A percentile compares a stretch with the other conserved stretches of the same genome.
Conservation (phyloP, 768 basidiomycete species). For the Peribolospora baueri region DNA sequence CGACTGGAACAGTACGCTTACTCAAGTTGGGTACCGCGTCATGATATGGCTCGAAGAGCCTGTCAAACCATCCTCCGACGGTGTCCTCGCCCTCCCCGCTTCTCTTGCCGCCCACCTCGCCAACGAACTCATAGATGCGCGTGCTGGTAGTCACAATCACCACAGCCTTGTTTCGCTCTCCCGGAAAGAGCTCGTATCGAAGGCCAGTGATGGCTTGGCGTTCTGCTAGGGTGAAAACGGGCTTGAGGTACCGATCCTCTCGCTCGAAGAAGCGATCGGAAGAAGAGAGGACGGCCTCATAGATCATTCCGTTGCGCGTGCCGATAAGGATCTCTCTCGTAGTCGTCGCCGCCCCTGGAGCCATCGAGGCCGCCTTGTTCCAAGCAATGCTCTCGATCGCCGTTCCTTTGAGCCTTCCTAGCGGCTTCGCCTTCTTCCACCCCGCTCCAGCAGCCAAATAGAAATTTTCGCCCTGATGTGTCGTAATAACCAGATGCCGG, state of each 20-base stretch:
- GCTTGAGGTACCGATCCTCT: slow-evolving; percentile 19
- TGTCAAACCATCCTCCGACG: slow-evolving; percentile 31
- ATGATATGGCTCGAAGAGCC: slow-evolving; percentile 42
- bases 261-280: slow-evolving; percentile 15
- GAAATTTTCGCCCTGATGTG: slow-evolving; percentile 74
- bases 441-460: slow-evolving; percentile 32
- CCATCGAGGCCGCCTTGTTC: slow-evolving; percentile 34
- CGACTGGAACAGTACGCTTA: slow-evolving; percentile 20
- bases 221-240: slow-evolving; percentile 46
- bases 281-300: slow-evolving; percentile 34
- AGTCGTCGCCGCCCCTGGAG: slow-evolving; percentile 35
- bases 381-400: slow-evolving; percentile 77
- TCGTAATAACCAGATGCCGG: slow-evolving; percentile 65
- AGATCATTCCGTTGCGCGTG: slow-evolving; percentile 56
- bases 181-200: slow-evolving; percentile 41
- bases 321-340: slow-evolving; percentile 72
- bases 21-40: slow-evolving; percentile 44
- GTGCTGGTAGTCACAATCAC: slow-evolving; percentile 64
- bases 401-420: slow-evolving; percentile 52
- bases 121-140: slow-evolving; percentile 74
- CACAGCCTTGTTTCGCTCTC: slow-evolving; percentile 29
- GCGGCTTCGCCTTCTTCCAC: slow-evolving; percentile 55
- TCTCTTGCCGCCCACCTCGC: slow-evolving; percentile 35
- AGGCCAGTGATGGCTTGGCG: slow-evolving; percentile 62
- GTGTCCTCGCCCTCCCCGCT: slow-evolving; percentile 37